A percentile compares a stretch with the other conserved stretches of the same genome.
These are phyloP conservation scores for Fomitiporia mediterranea DNA, from an alignment of 1,284 basidiomycete genomes.

Conservation along the genomic window DNA sequence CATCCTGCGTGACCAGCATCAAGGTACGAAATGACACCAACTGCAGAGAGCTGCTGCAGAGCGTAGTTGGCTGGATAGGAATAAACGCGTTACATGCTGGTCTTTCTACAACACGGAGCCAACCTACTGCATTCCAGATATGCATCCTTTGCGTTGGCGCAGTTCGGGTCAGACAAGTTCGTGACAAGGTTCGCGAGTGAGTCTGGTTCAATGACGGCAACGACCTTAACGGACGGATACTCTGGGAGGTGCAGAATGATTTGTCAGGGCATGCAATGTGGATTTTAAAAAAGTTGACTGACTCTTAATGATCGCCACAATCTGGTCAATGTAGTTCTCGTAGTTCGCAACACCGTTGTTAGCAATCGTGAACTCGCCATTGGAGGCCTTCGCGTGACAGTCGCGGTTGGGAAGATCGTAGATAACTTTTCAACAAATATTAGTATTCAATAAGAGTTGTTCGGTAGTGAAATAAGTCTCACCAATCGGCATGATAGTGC, in stretches of 20 bases:
- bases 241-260: conserved; percentile 29
- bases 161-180: conserved; percentile 55
- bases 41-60: conserved; percentile 48
- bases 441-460: not conserved
- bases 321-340: conserved; percentile 54
- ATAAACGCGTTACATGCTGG: conserved; percentile 1
- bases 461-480: conserved; percentile 19
- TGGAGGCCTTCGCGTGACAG: conserved; percentile 59
- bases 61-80: conserved; percentile 51
- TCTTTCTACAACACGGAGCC: not conserved
- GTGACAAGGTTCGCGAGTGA: conserved; percentile 59
- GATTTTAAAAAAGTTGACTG: conserved; percentile 21
- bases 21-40: conserved; percentile 56
- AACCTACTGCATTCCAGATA: conserved; percentile 37
- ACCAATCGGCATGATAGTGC: conserved; percentile 56
- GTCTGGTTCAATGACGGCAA: conserved; percentile 62
- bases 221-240: conserved; percentile 55
- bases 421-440: conserved; percentile 1
- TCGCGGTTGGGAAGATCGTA: conserved; percentile 48
- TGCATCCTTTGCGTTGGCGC: conserved; percentile 45
- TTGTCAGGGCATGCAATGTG: not conserved
- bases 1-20: conserved; percentile 65
- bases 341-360: conserved; percentile 54
- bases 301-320: conserved; percentile 54
- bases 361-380: conserved; percentile 58